A percentile compares a stretch with the other conserved stretches of the same genome.
phyloP scores from a whole-genome alignment of 192 early-diverging fungal genomes.

The Umbelopsis sp. region DNA sequence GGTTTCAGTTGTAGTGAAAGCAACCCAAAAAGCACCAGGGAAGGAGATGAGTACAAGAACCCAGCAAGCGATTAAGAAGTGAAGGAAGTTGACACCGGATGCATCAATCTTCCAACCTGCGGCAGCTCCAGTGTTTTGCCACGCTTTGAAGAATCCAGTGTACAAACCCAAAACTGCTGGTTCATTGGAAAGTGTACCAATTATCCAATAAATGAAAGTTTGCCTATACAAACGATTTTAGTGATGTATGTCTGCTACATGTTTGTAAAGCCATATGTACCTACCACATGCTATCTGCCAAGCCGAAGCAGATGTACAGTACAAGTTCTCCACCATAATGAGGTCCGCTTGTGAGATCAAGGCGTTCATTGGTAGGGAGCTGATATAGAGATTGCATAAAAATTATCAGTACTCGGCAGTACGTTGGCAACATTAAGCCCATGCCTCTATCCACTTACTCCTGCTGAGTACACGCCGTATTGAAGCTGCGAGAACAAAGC shows the following conservation, averaged over 20 bases:
- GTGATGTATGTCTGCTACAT: background rate
- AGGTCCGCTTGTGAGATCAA: slow-evolving; percentile 20
- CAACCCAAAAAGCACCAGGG: slow-evolving; percentile 16
- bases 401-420: background rate
- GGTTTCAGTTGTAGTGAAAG: background rate
- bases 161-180: slow-evolving; percentile 8
- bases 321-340: slow-evolving; percentile 21
- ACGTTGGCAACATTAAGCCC: background rate
- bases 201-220: slow-evolving; percentile 21
- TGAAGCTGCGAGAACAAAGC: slow-evolving; percentile 23
- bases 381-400: background rate
- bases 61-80: slow-evolving; percentile 17
- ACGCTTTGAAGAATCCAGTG: slow-evolving; percentile 21
- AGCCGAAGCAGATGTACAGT: slow-evolving; percentile 21
- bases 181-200: slow-evolving; percentile 26
- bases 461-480: slow-evolving; percentile 20
- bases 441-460: background rate
- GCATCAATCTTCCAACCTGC: slow-evolving; percentile 13
- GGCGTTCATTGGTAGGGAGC: slow-evolving; percentile 9
- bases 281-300: slow-evolving; percentile 1
- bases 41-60: background rate
- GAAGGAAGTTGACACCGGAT: background rate
- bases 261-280: background rate
- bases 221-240: background rate
- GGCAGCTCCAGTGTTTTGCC: slow-evolving; percentile 5